Percentiles rank a stretch among this genome's conserved stretches.
These are phyloP conservation scores for Chaetothyriales sp. DNA, from an alignment of 2,329 filamentous ascomycete species.

Conservation along the genomic window DNA sequence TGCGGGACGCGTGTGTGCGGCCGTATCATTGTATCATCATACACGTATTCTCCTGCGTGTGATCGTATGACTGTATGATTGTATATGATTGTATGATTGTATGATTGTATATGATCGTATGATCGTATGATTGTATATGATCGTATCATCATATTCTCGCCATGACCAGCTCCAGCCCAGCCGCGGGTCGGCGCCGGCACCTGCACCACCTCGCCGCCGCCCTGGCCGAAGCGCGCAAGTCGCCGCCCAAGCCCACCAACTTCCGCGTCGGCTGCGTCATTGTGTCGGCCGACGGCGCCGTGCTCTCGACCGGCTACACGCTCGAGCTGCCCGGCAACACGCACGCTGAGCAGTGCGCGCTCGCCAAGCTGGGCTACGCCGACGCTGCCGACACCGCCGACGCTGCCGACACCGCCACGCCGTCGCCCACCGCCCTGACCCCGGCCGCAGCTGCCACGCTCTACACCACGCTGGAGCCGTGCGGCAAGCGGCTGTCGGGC, in stretches of 20 bases:
- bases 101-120: no score
- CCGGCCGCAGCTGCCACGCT: constrained; percentile 42
- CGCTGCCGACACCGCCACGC: no score
- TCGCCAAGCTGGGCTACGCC: constrained; percentile 50
- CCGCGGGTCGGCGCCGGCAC: no score
- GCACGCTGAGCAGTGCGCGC: constrained; percentile 86
- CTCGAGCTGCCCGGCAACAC: constrained; percentile 86
- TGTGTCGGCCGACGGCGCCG: constrained; percentile 31
- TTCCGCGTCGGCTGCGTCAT: constrained; percentile 92
- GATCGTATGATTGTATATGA: no score
- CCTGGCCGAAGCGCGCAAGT: constrained; percentile 61
- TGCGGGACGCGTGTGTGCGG: background rate
- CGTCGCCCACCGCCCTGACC: constrained; percentile 32
- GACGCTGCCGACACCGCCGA: no score
- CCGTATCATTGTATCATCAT: background rate
- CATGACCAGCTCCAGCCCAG: background rate
- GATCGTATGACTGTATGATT: no score
- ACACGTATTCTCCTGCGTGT: no score
- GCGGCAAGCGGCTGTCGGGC: constrained; percentile 33
- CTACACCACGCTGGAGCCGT: constrained; percentile 75
- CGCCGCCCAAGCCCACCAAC: constrained; percentile 77
- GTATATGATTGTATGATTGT: no score
- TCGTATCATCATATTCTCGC: background rate
- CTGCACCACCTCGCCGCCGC: constrained; percentile 35
- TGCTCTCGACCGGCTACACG: constrained; percentile 76